Evolutionary conservation across 2,329 filamentous ascomycete species (phyloP).

Genomic region (Cytospora schulzeri): DNA sequence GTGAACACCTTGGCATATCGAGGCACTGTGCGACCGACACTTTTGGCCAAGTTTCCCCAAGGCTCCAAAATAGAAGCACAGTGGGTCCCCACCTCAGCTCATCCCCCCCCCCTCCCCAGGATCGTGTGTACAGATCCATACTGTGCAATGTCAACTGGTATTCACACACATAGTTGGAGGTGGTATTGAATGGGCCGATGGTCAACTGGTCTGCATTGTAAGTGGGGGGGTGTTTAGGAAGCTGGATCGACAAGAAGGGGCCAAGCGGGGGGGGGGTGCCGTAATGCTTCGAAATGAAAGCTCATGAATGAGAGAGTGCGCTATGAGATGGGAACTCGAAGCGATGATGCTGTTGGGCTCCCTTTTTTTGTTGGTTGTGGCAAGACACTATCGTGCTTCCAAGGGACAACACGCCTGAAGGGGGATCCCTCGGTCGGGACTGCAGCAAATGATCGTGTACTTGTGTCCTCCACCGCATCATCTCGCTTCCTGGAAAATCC

Average conservation of each 20-base stretch:
- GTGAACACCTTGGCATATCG: background rate
- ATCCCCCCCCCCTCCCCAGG: too few species aligned
- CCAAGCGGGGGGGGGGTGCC: conserved; percentile 15
- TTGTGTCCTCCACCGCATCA: background rate
- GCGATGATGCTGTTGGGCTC: background rate
- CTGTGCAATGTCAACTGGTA: too few species aligned
- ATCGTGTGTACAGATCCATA: too few species aligned
- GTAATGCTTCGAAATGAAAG: conserved; percentile 2
- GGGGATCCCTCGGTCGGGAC: too few species aligned
- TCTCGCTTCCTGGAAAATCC: background rate
- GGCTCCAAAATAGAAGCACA: background rate
- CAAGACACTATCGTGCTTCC: background rate
- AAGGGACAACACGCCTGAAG: background rate
- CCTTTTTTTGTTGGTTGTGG: background rate
- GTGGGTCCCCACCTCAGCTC: background rate
- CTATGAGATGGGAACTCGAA: background rate
- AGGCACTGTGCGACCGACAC: conserved; percentile 4
- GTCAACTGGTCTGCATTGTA: conserved; percentile 17
- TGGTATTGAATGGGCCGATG: conserved; percentile 10
- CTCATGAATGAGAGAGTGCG: conserved; percentile 6
- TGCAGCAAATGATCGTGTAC: background rate
- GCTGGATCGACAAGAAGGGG: conserved; percentile 16
- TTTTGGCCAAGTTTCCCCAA: background rate
- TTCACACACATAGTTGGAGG: background rate
- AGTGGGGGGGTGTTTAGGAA: background rate